Percentiles rank a stretch among this genome's conserved stretches.
These are phyloP conservation scores for Eucalyptus polyanthemos DNA, from an alignment of 345 rosid species.

Conservation along the genomic window DNA sequence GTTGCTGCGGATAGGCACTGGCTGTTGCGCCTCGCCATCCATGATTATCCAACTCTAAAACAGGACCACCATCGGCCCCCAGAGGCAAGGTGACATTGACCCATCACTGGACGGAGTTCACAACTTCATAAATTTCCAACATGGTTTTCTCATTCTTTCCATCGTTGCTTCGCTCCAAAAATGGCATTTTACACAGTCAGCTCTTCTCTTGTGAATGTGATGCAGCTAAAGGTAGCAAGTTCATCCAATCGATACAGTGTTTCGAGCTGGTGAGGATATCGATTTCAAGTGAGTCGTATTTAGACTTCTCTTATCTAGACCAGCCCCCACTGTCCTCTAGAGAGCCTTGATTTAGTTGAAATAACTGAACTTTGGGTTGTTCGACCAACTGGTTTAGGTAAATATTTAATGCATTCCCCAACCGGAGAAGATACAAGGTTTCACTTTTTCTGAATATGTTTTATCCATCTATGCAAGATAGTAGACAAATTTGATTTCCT, in stretches of 20 bases:
- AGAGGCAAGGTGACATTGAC: neutral
- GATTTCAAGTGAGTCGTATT: neutral
- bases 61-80: neutral
- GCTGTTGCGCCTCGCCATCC: neutral
- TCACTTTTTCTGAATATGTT: too few species aligned
- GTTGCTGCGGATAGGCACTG: neutral
- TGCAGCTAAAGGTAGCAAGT: neutral
- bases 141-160: neutral
- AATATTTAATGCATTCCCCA: too few species aligned
- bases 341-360: neutral
- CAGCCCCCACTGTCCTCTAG: neutral
- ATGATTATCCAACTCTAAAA: neutral
- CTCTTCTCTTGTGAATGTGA: neutral
- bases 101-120: neutral
- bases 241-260: neutral
- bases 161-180: neutral
- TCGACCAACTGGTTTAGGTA: too few species aligned
- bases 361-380: too few species aligned
- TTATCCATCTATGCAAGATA: too few species aligned
- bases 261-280: neutral
- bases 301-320: neutral
- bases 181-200: neutral
- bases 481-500: neutral
- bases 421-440: too few species aligned
- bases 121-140: neutral